These are phyloP conservation scores for Aspergillus neotritici DNA, from an alignment of 2,329 filamentous ascomycete genomes.

Conservation along the genomic window DNA sequence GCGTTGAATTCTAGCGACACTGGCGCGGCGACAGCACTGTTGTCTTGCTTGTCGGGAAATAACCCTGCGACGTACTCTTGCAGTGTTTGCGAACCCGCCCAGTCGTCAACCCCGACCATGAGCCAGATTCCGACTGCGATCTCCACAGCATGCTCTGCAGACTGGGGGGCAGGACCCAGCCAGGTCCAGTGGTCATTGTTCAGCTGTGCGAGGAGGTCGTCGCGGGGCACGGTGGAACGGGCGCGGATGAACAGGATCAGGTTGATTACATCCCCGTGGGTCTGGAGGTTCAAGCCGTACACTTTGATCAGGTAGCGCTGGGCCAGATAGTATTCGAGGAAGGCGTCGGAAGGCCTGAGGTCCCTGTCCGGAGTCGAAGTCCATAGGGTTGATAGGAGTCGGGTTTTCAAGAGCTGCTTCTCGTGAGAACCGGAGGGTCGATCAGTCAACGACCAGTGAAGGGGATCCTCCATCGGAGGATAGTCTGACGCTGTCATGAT, in stretches of 20 bases:
- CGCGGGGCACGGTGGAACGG: not conserved
- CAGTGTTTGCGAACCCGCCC: not conserved
- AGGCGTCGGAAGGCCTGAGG: not conserved
- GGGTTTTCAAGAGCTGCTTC: not conserved
- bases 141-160: constrained; percentile 1
- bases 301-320: constrained; percentile 2
- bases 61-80: not conserved
- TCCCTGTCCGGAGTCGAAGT: not conserved
- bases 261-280: not conserved
- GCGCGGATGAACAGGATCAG: constrained; percentile 1
- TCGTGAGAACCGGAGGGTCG: not conserved
- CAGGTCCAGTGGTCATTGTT: not conserved
- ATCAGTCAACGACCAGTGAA: not conserved
- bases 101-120: not conserved
- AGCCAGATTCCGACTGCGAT: not conserved
- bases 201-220: not conserved
- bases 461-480: not conserved
- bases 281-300: constrained; percentile 2
- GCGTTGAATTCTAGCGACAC: constrained; percentile 1
- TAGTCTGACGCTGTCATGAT: not conserved
- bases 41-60: not conserved
- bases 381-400: not conserved
- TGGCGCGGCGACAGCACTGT: not conserved
- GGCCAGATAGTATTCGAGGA: constrained; percentile 3
- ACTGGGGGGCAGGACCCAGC: not conserved